Evolutionary conservation across 2,329 filamentous ascomycete species (phyloP).

Genomic region (Malbranchea zuffiana): DNA sequence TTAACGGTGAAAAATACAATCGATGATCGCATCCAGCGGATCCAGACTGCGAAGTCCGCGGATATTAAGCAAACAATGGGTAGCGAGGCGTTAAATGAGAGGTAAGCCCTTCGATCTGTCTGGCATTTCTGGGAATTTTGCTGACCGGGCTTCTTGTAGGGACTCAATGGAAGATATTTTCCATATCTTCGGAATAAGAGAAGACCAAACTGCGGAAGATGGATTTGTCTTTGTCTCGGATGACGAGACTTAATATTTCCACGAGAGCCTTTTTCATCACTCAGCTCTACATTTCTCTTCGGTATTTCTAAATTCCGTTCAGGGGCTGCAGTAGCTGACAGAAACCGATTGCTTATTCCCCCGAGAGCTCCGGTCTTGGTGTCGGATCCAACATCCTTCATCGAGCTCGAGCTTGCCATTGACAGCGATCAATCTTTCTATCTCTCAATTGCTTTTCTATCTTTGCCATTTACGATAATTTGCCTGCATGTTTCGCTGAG

Average conservation of each 20-base stretch:
- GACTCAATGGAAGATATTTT: conserved; percentile 11
- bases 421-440: too few species aligned
- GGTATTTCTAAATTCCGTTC: too few species aligned
- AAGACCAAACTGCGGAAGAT: conserved; percentile 7
- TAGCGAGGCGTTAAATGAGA: conserved; percentile 14
- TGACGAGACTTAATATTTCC: conserved; percentile 2
- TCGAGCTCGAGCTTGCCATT: too few species aligned
- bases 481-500: too few species aligned
- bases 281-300: too few species aligned
- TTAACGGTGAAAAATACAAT: conserved; percentile 47
- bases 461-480: too few species aligned
- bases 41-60: conserved; percentile 46
- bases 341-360: too few species aligned
- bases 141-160: conserved; percentile 6
- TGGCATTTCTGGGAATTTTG: neutral
- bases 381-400: too few species aligned
- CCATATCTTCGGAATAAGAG: conserved; percentile 9
- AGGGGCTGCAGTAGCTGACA: too few species aligned
- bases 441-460: too few species aligned
- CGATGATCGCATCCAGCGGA: conserved; percentile 44
- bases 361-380: too few species aligned
- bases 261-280: too few species aligned
- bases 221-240: conserved; percentile 9
- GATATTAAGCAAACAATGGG: conserved; percentile 21
- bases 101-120: conserved; percentile 1